Conservation (phyloP, 305 asterid species). For the Plantago coronopus region DNA sequence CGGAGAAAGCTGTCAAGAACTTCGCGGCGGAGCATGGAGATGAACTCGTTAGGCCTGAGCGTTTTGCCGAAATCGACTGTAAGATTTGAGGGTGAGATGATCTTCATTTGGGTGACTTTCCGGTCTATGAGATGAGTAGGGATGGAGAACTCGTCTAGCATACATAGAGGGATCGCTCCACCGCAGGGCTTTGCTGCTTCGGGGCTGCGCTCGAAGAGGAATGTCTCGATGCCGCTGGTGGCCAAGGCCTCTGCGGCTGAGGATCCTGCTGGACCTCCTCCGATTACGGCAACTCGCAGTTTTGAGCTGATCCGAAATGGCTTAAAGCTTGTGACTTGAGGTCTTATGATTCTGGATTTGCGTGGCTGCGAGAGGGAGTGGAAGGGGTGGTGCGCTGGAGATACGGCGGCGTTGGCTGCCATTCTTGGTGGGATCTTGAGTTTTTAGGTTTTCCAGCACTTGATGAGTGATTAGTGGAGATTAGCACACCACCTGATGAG, state of each 20-base stretch:
- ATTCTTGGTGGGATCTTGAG: conserved; percentile 24
- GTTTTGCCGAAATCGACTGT: conserved; percentile 75
- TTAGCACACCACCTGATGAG: neutral
- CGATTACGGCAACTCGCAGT: conserved; percentile 71
- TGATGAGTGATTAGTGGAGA: conserved; percentile 12
- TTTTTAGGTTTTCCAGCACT: conserved; percentile 30
- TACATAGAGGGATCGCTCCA: conserved; percentile 94
- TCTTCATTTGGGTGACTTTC: conserved; percentile 71
- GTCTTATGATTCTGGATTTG: conserved; percentile 25
- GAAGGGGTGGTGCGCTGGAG: conserved; percentile 35
- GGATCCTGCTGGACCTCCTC: conserved; percentile 93
- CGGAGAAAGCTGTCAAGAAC: conserved; percentile 86
- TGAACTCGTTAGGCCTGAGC: conserved; percentile 61
- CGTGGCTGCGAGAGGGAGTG: conserved; percentile 29
- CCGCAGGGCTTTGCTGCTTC: conserved; percentile 83
- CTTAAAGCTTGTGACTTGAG: conserved; percentile 26
- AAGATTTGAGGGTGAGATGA: conserved; percentile 78
- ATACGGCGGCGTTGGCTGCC: conserved; percentile 40
- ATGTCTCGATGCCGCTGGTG: conserved; percentile 74
- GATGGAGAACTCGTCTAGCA: conserved; percentile 77
- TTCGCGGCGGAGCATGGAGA: conserved; percentile 90
- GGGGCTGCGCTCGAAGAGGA: conserved; percentile 77
- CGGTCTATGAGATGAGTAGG: conserved; percentile 72
- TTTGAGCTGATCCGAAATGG: conserved; percentile 30
- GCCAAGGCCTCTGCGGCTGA: conserved; percentile 86